Evolutionary conservation across 169 alveolate genomes (phyloP).

Genomic region (Cryptosporidium sp.): DNA sequence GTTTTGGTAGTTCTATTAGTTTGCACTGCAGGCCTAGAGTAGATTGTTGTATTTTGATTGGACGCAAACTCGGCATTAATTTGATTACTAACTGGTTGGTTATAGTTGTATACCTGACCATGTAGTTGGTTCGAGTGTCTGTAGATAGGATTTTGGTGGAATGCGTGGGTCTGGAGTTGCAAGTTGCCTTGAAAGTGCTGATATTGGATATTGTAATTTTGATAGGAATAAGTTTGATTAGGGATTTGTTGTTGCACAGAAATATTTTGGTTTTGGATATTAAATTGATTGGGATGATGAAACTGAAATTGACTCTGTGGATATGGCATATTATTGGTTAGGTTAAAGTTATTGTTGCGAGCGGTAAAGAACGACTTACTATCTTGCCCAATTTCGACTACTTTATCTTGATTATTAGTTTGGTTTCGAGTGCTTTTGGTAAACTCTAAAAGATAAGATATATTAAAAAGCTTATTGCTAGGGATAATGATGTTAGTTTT

Average conservation of each 20-base stretch:
- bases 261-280: not conserved
- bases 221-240: not conserved
- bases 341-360: not conserved
- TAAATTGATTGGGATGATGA: slow-evolving; percentile 3
- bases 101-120: not conserved
- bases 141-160: not conserved
- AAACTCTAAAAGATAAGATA: slow-evolving; percentile 45
- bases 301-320: not conserved
- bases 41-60: not conserved
- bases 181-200: not conserved
- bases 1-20: not conserved
- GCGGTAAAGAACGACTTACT: not conserved
- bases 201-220: not conserved
- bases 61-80: not conserved
- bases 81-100: not conserved
- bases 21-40: not conserved
- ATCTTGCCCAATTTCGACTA: not conserved
- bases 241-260: not conserved
- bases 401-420: not conserved
- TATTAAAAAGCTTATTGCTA: slow-evolving; percentile 29
- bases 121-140: not conserved
- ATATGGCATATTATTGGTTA: not conserved
- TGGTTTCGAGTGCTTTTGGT: not conserved
- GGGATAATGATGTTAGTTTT: slow-evolving; percentile 6
- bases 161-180: not conserved